Conservation (phyloP, 768 basidiomycete genomes). For the Boletus vinaceobasis region DNA sequence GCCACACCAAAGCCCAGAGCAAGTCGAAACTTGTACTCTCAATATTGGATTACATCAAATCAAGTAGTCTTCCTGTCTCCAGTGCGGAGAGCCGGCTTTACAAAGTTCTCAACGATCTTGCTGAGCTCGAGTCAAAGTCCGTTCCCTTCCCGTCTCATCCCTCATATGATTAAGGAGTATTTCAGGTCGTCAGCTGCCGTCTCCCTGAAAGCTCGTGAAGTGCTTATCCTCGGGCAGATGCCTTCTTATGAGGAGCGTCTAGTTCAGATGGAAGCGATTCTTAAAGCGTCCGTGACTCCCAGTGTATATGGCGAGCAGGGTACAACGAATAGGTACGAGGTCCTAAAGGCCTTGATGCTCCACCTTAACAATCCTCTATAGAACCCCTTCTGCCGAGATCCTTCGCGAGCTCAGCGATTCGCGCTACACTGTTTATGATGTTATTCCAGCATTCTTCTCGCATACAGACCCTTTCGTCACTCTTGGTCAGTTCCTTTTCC, state of each 20-base stretch:
- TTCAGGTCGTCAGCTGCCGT: constrained; percentile 85
- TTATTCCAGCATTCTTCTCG: constrained; percentile 92
- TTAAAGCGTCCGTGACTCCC: constrained; percentile 83
- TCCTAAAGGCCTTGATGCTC: background rate
- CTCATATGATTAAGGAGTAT: constrained; percentile 2
- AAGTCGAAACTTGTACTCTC: constrained; percentile 87
- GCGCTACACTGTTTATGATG: constrained; percentile 94
- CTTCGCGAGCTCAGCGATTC: constrained; percentile 94
- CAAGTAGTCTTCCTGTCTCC: constrained; percentile 69
- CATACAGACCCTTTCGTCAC: constrained; percentile 81
- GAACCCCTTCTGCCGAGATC: constrained; percentile 81
- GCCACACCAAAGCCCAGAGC: constrained; percentile 92
- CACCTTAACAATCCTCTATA: constrained; percentile 26
- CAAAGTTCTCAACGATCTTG: constrained; percentile 75
- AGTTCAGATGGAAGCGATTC: constrained; percentile 90
- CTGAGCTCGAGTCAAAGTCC: constrained; percentile 84
- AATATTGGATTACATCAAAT: constrained; percentile 88
- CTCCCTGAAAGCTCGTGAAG: constrained; percentile 93
- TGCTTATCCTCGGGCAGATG: constrained; percentile 92
- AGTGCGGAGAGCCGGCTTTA: constrained; percentile 71
- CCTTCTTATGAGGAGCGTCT: constrained; percentile 95
- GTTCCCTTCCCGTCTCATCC: constrained; percentile 22
- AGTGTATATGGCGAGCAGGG: constrained; percentile 88
- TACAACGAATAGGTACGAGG: constrained; percentile 50
- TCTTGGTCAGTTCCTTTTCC: constrained; percentile 53